Base-by-base conservation (phyloP, 306 rosid genomes). In the Gastrolobium bilobum region DNA sequence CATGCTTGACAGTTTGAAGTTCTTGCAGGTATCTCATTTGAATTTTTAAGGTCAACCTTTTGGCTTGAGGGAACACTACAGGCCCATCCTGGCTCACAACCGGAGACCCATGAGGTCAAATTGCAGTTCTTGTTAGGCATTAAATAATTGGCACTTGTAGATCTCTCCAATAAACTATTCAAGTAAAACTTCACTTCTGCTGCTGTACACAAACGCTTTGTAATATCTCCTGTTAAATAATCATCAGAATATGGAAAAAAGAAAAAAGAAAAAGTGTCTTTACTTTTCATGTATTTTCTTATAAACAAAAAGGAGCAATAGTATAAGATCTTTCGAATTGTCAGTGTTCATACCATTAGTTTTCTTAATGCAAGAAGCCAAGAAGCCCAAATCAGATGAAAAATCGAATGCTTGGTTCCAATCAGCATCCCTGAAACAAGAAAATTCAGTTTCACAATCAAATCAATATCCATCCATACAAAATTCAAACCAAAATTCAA, bases 71-170 rank as follows among this genome's bases (percentile, higher is more conserved):
- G 89, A 48, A 80, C 78, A 81, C 93, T 83, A 48, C 99, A 96
- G 26, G 98, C 98, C 97, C 99, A 96, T 77, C 99, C 99, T 13
- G 99, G 99, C 87, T 96, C 98, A 34, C 99, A 96, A n/a, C 99
- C 97, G 52, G 97, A 46, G 71, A 88, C 86, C 99, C 99, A 96
- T 29, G 97, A 82, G 67, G 98, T 85, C 77, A 96, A 88, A 89
- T 96, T 96, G 83, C 99, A 96, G 73, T 96, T 96, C 87, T 75
- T 87, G 79, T 93, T 96, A 57, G 91, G 98, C 83, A 79, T 91
- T 79, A 93, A 77, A 70, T 90, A 91, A 80, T 83, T 85, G 79
- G 85, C 90, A 83, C 80, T 77, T 37, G 33, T 40, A 29, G 94
- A 76, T 50, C 60, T 64, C 72, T 79, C 89, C 78, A 91, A 84